Evolutionary conservation across 1,284 basidiomycete species (phyloP).

Genomic region (Agroathelia rolfsii): DNA sequence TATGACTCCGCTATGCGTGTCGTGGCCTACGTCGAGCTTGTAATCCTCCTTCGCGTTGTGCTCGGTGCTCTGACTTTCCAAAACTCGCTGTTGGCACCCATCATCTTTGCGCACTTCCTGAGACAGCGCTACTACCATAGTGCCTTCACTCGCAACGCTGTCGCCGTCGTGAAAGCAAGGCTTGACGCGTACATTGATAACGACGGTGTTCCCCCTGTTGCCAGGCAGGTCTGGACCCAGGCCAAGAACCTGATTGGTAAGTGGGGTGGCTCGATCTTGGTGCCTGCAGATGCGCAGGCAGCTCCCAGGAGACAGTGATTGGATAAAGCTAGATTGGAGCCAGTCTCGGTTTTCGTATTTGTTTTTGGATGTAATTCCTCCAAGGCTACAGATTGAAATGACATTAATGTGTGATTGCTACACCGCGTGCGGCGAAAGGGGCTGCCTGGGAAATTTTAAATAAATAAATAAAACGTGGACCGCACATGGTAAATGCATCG

Average conservation of each 20-base stretch:
- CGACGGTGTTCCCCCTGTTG: constrained; percentile 44
- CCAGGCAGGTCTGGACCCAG: constrained; percentile 47
- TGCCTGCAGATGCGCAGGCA: constrained; percentile 21
- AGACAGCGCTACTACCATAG: constrained; percentile 89
- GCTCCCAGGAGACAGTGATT: constrained; percentile 23
- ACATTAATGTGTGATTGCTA: too few relatives aligned
- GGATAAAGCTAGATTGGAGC: too few relatives aligned
- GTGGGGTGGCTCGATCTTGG: constrained; percentile 44
- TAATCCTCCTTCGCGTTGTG: constrained; percentile 69
- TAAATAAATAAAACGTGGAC: too few relatives aligned
- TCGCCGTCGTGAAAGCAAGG: constrained; percentile 33
- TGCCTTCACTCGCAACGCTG: constrained; percentile 76
- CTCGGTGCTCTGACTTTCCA: constrained; percentile 69
- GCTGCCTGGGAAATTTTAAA: too few relatives aligned
- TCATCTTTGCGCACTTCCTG: constrained; percentile 86
- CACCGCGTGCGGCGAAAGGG: too few relatives aligned
- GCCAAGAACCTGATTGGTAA: constrained; percentile 36
- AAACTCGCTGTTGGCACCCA: constrained; percentile 75
- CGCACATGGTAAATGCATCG: too few relatives aligned
- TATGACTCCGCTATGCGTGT: constrained; percentile 89
- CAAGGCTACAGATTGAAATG: too few relatives aligned
- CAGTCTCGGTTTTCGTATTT: too few relatives aligned
- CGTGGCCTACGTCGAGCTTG: constrained; percentile 79
- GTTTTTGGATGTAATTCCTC: too few relatives aligned
- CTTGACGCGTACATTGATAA: constrained; percentile 36